Base-by-base conservation (phyloP, 352 stramenopile genomes). In the Phytophthora foliorum region DNA sequence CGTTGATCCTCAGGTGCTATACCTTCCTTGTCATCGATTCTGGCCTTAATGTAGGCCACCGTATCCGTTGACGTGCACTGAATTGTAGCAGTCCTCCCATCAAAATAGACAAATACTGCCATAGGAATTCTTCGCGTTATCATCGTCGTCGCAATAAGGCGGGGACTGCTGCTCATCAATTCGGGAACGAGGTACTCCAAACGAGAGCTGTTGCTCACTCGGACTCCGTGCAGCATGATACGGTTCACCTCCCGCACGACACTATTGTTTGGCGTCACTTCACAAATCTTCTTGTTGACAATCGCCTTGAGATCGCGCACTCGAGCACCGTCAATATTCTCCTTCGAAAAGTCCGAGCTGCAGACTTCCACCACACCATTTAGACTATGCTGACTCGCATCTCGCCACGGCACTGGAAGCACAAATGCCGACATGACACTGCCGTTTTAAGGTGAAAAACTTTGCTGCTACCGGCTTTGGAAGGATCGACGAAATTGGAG, bases 341-440 rank as follows among this genome's bases (percentile, higher is more conserved):
- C 19, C 11, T 24, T 3, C 3, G 8, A 16, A 24, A 73, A 41
- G 17, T 73, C 52, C 1, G 24, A 42, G 6, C 6, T 38, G 22
- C 42, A n/a, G 11, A 72, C 31, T 34, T 72, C 56, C 0, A 81
- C 52, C 3, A 46, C 69, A 29, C 78, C 74, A 0, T 46, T 74
- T 51, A n/a, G n/a, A n/a, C n/a, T n/a, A n/a, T n/a, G n/a, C n/a
- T n/a, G n/a, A n/a, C 27, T 21, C 16, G 16, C 16, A 38, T 49
- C 52, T 39, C 27, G 6, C 52, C 52, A 49, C 3, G 17, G 7
- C 22, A 49, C 38, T 13, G 36, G 19, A 21, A 60, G 16, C 6
- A 13, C 46, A 13, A 38, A 29, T 2, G 38, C 5, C 1, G 36
- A 38, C 52, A 50, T 59, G n/a, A n/a, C n/a, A n/a, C n/a, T n/a